Base-by-base conservation (phyloP, 805 yeast species). In the Candida xyloterini region DNA sequence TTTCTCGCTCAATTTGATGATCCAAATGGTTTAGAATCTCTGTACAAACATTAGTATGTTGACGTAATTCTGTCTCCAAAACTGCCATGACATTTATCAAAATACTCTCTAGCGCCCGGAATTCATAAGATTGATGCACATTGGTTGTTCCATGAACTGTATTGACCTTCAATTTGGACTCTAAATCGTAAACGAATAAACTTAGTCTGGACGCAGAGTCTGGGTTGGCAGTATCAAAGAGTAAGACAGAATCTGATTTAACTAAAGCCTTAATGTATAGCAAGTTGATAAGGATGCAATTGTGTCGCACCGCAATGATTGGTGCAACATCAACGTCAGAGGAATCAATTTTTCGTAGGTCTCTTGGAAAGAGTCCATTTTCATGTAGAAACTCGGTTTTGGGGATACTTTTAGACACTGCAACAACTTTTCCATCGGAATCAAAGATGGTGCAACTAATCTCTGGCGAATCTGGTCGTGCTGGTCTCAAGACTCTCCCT, bases 221-320 rank as follows among this genome's bases (percentile, higher is more conserved):
- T 2, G 68, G 54, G 38, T 65, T 76, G 38, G 81, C 69, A 10
- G 87, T 80, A 55, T 93, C 98, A 61, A 93, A 93, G 1, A 93
- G 74, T 64, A 85, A 73, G 8, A 93, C 95, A 47, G 73, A 68
- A 53, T 91, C 87, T 29, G 77, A 73, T 52, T 84, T 85, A n/a
- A 93, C 78, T 33, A 93, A 70, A 1, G 97, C 98, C 49, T 93
- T 84, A 35, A 93, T 88, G 58, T 90, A 93, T 27, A 93, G 65
- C 55, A 93, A 63, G 57, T 89, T 90, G 34, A 93, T 79, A 38
- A 93, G 67, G 14, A 91, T 84, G 37, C 95, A 83, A 47, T 76
- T 75, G 18, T 76, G 72, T 43, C 97, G 73, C 15, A 89, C 88
- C 44, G 90, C 80, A 32, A 93, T 83, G 14, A 88, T 79, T 0